phyloP scores from a whole-genome alignment of 2,329 filamentous ascomycete species.

The Aurifilum marmelostoma region DNA sequence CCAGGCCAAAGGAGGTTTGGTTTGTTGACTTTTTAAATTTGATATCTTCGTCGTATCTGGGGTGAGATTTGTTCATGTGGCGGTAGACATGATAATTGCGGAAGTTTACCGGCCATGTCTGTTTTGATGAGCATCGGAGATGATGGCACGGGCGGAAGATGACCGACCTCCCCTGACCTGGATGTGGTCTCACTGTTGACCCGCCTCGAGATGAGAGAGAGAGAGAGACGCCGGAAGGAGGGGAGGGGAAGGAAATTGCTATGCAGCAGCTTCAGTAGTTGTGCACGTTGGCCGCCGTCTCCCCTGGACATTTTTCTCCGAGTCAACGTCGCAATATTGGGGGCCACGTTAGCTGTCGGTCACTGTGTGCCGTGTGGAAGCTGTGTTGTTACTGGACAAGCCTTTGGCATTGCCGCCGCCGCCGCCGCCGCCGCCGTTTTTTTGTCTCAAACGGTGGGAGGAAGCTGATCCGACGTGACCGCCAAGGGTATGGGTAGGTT shows the following conservation, averaged over 20 bases:
- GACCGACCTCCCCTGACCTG: background rate
- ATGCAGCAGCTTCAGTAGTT: background rate
- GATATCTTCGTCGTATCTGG: background rate
- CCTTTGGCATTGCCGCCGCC: background rate
- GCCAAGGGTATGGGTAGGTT: constrained; percentile 1
- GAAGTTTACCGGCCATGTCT: constrained; percentile 4
- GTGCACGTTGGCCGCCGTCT: background rate
- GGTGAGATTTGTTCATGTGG: background rate
- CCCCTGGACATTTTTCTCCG: background rate
- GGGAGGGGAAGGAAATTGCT: background rate
- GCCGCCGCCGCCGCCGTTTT: background rate
- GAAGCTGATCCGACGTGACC: constrained; percentile 1
- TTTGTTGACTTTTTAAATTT: constrained; percentile 1
- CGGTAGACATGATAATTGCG: background rate
- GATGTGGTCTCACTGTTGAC: background rate
- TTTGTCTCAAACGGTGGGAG: background rate
- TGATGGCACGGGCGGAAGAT: background rate
- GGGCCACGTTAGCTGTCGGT: background rate
- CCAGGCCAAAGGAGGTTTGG: constrained; percentile 16
- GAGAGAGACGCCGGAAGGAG: background rate
- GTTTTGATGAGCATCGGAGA: background rate
- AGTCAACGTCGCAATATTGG: background rate
- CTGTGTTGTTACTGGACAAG: background rate
- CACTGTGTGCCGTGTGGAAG: background rate
- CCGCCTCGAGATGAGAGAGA: background rate